Evolutionary conservation across 2,329 filamentous ascomycete species (phyloP).

Genomic region (Ophiognomonia clavigignenti-juglandacearum): DNA sequence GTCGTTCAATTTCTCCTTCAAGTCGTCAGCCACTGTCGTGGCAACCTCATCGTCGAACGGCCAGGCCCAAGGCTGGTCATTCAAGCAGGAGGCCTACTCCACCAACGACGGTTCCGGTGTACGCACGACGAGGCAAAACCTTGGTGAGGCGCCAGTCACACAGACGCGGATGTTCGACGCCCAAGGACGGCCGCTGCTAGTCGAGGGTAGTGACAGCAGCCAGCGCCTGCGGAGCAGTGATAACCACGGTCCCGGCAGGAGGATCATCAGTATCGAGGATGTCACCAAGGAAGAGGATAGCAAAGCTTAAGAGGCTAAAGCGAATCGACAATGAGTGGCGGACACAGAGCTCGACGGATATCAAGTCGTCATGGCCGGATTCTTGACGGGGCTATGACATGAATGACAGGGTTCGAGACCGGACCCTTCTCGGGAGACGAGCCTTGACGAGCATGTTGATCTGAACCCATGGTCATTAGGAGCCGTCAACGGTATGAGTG

Average conservation of each 20-base stretch:
- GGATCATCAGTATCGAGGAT: slow-evolving; percentile 16
- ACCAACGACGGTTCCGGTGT: slow-evolving; percentile 10
- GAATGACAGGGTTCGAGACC: no score
- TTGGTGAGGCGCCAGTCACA: slow-evolving; percentile 9
- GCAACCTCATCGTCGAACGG: slow-evolving; percentile 11
- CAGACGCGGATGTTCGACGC: slow-evolving; percentile 8
- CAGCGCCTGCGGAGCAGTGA: background rate
- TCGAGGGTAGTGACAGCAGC: background rate
- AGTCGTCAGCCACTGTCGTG: slow-evolving; percentile 13
- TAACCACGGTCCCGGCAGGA: background rate
- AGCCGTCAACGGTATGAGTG: no score
- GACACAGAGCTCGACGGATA: no score
- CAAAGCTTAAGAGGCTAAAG: background rate
- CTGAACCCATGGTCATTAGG: no score
- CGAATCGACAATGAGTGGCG: background rate
- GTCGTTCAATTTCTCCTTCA: slow-evolving; percentile 16
- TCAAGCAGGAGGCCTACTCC: slow-evolving; percentile 10
- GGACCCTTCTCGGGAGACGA: no score
- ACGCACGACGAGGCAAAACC: slow-evolving; percentile 11
- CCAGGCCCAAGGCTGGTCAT: slow-evolving; percentile 10
- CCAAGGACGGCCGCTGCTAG: slow-evolving; percentile 9
- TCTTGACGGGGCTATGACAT: no score
- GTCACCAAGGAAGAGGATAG: slow-evolving; percentile 11
- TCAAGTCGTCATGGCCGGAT: no score
- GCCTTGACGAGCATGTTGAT: no score